Evolutionary conservation across 352 stramenopile genomes (phyloP).

Genomic region (Aphanomyces euteiches): DNA sequence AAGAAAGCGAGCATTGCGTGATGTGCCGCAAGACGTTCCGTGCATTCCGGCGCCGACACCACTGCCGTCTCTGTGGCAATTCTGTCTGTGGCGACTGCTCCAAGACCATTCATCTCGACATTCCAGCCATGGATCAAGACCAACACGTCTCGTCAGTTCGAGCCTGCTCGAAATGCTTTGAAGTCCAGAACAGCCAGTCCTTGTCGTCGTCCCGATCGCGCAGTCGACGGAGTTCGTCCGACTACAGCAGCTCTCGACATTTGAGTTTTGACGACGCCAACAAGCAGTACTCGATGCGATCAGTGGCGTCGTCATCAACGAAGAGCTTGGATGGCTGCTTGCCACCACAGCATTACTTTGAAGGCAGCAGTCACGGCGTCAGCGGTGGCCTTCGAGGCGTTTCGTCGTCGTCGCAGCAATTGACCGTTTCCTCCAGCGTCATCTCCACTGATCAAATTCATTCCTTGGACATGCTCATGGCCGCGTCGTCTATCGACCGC

Average conservation of each 20-base stretch:
- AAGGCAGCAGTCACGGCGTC: neutral
- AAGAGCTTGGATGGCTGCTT: constrained; percentile 12
- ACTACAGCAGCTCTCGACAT: constrained; percentile 1
- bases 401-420: neutral
- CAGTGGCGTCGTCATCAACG: neutral
- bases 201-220: no score
- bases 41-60: constrained; percentile 21
- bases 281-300: neutral
- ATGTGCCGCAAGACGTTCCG: constrained; percentile 27
- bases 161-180: constrained; percentile 16
- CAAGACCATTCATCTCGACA: constrained; percentile 16
- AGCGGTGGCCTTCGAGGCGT: neutral
- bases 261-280: constrained; percentile 23
- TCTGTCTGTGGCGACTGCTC: constrained; percentile 27
- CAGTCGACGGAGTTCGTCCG: constrained; percentile 15
- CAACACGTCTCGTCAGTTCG: constrained; percentile 14
- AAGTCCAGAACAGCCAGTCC: neutral
- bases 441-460: neutral
- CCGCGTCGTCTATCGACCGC: no score
- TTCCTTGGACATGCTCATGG: neutral
- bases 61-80: constrained; percentile 25
- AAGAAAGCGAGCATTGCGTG: constrained; percentile 17
- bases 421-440: no score
- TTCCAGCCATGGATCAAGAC: constrained; percentile 19
- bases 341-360: neutral